Conservation (phyloP, 2,329 filamentous ascomycete genomes). For the Fusarium pseudoanthophilum region DNA sequence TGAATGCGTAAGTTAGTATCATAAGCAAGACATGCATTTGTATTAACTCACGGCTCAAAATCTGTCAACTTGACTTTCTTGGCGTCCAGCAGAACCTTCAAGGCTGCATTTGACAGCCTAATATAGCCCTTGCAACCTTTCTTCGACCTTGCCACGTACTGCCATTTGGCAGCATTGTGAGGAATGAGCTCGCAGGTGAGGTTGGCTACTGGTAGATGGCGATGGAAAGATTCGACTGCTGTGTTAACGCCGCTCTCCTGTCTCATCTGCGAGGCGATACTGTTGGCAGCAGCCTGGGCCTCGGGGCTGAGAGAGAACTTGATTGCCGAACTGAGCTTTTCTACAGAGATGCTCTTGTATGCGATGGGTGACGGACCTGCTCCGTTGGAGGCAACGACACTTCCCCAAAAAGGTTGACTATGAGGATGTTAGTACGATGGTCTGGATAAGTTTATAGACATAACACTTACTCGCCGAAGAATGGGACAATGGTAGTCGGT, state of each 20-base stretch:
- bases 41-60: not conserved
- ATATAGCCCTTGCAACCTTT: not conserved
- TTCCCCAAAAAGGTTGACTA: slow-evolving; percentile 32
- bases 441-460: too few relatives aligned
- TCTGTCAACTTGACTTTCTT: not conserved
- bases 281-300: slow-evolving; percentile 9
- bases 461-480: not conserved
- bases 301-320: slow-evolving; percentile 22
- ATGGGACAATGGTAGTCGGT: not conserved
- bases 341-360: slow-evolving; percentile 16
- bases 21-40: rapidly evolving
- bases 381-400: slow-evolving; percentile 15
- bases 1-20: too few relatives aligned
- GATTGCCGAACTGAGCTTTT: slow-evolving; percentile 36
- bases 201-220: not conserved
- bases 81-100: not conserved
- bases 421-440: rapidly evolving
- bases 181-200: not conserved
- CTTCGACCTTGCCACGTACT: not conserved
- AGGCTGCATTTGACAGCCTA: not conserved
- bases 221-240: slow-evolving; percentile 5
- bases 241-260: not conserved
- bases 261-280: not conserved
- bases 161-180: not conserved
- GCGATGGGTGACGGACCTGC: slow-evolving; percentile 10